Evolutionary conservation across 2,329 filamentous ascomycete species (phyloP).

Genomic region (Zymoseptoria passerinii): DNA sequence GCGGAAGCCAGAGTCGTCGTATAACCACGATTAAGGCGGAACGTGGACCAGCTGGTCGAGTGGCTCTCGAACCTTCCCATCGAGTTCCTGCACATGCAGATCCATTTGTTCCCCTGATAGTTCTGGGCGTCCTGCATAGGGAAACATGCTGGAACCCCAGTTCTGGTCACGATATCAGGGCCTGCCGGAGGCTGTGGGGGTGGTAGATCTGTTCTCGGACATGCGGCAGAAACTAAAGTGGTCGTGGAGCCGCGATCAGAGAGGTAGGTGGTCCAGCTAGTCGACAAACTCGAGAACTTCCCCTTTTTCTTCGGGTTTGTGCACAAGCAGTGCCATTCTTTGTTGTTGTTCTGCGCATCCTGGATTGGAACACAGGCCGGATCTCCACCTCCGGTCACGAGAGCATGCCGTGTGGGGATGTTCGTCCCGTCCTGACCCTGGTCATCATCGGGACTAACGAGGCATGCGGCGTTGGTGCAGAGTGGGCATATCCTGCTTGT

Average conservation of each 20-base stretch:
- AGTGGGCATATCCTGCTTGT: background rate
- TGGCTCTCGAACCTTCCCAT: background rate
- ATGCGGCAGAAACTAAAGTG: background rate
- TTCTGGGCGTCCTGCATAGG: background rate
- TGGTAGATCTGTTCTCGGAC: background rate
- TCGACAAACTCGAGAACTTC: background rate
- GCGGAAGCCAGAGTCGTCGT: too few relatives aligned
- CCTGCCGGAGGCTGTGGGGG: background rate
- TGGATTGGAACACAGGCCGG: background rate
- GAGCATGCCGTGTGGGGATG: background rate
- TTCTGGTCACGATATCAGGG: background rate
- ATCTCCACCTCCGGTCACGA: background rate
- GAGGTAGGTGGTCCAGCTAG: background rate
- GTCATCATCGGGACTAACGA: background rate
- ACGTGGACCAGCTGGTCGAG: background rate
- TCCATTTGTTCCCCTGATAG: background rate
- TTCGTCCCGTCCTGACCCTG: background rate
- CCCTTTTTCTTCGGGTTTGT: background rate
- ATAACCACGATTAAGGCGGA: too few relatives aligned
- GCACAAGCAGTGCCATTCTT: background rate
- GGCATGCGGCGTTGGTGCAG: background rate
- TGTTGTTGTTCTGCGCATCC: background rate
- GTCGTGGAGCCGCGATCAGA: background rate
- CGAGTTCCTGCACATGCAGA: background rate
- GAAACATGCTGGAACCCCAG: background rate